These are phyloP conservation scores for Nicotiana tomentosiformis DNA, from an alignment of 257 asterid species.

Conservation along the genomic window DNA sequence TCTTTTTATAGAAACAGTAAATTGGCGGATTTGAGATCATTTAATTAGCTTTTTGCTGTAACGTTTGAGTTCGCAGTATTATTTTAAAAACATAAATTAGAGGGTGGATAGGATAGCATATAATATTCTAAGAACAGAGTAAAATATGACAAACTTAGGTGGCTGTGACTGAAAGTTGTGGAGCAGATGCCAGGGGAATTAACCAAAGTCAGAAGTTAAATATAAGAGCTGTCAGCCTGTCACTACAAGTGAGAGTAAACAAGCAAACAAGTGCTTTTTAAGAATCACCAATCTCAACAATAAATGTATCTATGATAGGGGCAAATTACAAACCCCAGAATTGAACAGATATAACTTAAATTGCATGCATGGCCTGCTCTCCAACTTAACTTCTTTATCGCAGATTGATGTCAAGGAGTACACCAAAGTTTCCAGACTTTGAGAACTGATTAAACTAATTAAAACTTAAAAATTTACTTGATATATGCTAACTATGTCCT, in stretches of 20 bases:
- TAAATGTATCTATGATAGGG: background rate
- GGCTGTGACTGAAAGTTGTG: background rate
- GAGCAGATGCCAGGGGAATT: background rate
- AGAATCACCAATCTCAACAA: background rate
- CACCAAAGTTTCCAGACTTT: background rate
- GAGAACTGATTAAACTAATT: background rate
- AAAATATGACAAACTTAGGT: background rate
- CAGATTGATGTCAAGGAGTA: background rate
- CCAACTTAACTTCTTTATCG: background rate
- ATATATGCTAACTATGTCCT: background rate
- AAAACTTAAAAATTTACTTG: background rate
- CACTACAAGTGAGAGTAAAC: background rate
- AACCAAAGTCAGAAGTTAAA: background rate
- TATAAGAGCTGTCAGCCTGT: background rate
- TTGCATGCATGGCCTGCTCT: background rate
- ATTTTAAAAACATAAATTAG: background rate
- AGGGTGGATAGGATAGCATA: background rate
- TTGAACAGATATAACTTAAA: background rate
- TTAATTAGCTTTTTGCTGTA: background rate
- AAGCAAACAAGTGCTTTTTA: background rate
- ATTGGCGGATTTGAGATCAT: background rate
- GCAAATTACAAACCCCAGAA: constrained; percentile 1
- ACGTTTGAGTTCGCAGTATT: background rate
- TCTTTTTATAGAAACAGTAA: background rate
- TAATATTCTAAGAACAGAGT: background rate